phyloP scores from a whole-genome alignment of 495 filamentous ascomycete genomes.

The Penicillium lagena region DNA sequence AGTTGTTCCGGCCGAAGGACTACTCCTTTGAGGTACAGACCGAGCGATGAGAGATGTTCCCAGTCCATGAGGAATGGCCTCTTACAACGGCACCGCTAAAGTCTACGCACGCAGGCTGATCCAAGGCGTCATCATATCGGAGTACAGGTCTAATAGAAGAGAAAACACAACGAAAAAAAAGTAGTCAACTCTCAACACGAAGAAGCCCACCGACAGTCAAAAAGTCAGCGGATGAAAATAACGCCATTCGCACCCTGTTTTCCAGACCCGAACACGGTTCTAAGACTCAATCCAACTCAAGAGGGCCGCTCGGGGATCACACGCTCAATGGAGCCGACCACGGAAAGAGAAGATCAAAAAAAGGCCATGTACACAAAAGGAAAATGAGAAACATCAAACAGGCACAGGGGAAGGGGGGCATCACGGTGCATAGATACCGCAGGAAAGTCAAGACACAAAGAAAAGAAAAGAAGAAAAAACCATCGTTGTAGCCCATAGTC shows the following conservation, averaged over 20 bases:
- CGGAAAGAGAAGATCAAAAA: slow-evolving; percentile 33
- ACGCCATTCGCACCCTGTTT: slow-evolving; percentile 46
- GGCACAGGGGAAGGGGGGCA: slow-evolving; percentile 17
- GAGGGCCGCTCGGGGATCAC: slow-evolving; percentile 27
- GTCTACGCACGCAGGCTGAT: neutral
- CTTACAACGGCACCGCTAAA: neutral
- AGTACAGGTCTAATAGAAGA: slow-evolving; percentile 21
- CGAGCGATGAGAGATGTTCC: neutral
- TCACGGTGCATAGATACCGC: slow-evolving; percentile 13
- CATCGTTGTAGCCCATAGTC: slow-evolving; percentile 31
- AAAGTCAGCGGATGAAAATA: slow-evolving; percentile 31
- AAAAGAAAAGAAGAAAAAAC: slow-evolving; percentile 1
- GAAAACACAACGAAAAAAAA: slow-evolving; percentile 7
- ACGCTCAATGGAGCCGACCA: slow-evolving; percentile 16
- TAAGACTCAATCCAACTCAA: slow-evolving; percentile 37
- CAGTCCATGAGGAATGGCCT: neutral
- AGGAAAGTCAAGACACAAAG: slow-evolving; percentile 20
- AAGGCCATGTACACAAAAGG: slow-evolving; percentile 42
- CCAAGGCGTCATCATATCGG: slow-evolving; percentile 19
- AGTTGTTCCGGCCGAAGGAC: too few species aligned
- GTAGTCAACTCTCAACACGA: slow-evolving; percentile 18
- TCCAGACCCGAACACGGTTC: slow-evolving; percentile 44
- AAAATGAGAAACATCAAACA: slow-evolving; percentile 13
- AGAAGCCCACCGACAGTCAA: slow-evolving; percentile 27
- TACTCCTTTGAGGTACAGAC: too few species aligned